Base-by-base conservation (phyloP, 1,139 yeast species). In the Kodamaea ohmeri region DNA sequence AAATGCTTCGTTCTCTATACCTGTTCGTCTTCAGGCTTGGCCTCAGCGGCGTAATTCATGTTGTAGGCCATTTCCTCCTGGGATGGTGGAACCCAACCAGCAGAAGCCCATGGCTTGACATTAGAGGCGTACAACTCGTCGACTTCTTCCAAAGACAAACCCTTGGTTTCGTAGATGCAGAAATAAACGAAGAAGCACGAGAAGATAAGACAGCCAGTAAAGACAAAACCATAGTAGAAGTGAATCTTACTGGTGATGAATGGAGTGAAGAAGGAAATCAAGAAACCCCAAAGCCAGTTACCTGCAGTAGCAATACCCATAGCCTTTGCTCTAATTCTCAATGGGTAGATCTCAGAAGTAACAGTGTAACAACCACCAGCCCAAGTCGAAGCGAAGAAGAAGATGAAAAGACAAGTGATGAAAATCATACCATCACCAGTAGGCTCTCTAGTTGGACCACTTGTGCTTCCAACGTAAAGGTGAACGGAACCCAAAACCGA, bases 321-420 rank as follows among this genome's bases (percentile, higher is more conserved):
- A 43, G 88, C 87, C 66, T 83, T 82, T 26, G 90, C 77, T 65
- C 92, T 78, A 47, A 85, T 80, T 53, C 90, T 78, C 47, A 84
- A 70, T 39, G 95, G 90, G 62, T 78, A 86, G 33, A 84, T 70
- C 63, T 87, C 96, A 27, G 92, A 82, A 40, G 82, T 76, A 50
- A 84, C 80, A 41, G 83, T 83, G 76, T 80, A 87, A 32, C 82
- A 82, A 55, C 82, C 78, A 53, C 95, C 92, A 46, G 90, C 95
- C 95, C 95, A 86, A 6, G 95, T 80, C 28, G 84, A 74, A 25
- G 95, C 92, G 58, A 86, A 87, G 69, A 78, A 81, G 76, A 83
- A 83, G 48, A 88, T 84, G 67, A 79, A 88, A 45, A 84, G 59
- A 61, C 92, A 83, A 21, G 90, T 79, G 51, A 87, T 76, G 53